phyloP scores from a whole-genome alignment of 2,329 filamentous ascomycete genomes.

The Ophiostoma tasmaniense region DNA sequence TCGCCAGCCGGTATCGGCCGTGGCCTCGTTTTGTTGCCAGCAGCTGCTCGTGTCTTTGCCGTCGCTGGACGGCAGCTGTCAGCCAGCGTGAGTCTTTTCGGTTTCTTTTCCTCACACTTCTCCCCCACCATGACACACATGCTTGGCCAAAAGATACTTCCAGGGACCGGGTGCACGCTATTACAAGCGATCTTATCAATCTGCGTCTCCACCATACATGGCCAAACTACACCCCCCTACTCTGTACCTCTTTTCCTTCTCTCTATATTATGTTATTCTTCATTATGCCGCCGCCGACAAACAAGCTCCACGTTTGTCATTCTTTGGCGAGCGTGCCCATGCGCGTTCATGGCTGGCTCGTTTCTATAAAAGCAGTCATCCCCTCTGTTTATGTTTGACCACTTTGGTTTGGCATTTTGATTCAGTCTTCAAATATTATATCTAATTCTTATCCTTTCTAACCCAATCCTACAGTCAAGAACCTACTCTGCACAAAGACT shows the following conservation, averaged over 20 bases:
- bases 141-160: not conserved
- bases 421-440: no score
- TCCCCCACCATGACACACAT: not conserved
- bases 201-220: not conserved
- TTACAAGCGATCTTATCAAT: conserved; percentile 2
- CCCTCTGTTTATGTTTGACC: not conserved
- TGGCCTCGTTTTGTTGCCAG: not conserved
- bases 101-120: no score
- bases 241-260: not conserved
- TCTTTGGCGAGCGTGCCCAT: not conserved
- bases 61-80: not conserved
- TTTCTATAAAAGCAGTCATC: not conserved
- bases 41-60: not conserved
- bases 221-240: not conserved
- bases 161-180: not conserved
- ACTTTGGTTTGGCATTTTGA: not conserved
- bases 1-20: not conserved
- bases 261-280: not conserved
- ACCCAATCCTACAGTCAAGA: not conserved
- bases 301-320: conserved; percentile 1
- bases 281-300: not conserved
- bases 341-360: not conserved
- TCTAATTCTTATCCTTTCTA: no score
- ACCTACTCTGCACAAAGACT: not conserved
- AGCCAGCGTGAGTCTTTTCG: not conserved